These are phyloP conservation scores for Panicum hallii DNA, from an alignment of 202 grass and related monocot species.

Conservation along the genomic window DNA sequence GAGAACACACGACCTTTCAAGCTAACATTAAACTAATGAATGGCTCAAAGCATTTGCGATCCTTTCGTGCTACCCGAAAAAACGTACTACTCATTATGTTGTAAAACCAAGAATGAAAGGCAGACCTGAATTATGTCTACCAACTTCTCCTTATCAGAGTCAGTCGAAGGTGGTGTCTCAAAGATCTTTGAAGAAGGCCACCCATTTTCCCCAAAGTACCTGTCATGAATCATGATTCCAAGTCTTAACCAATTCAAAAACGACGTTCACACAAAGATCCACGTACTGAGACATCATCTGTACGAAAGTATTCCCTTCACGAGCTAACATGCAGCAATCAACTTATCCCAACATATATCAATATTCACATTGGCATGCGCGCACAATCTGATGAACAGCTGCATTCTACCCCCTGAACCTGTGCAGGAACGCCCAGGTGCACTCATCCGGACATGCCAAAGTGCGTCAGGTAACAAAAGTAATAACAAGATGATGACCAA, in stretches of 20 bases:
- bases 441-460: neutral
- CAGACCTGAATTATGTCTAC: slow-evolving; percentile 82
- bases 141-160: slow-evolving; percentile 80
- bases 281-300: neutral
- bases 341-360: neutral
- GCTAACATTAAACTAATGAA: slow-evolving; percentile 31
- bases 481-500: neutral
- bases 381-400: neutral
- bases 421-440: neutral
- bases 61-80: neutral
- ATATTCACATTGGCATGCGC: neutral
- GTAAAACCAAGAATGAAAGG: slow-evolving; percentile 7
- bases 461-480: too few species aligned
- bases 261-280: slow-evolving; percentile 22
- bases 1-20: neutral
- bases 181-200: slow-evolving; percentile 89
- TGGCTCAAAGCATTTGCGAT: slow-evolving; percentile 1
- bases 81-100: slow-evolving; percentile 1
- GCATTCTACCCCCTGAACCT: neutral
- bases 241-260: slow-evolving; percentile 22
- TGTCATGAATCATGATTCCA: slow-evolving; percentile 27
- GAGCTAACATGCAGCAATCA: slow-evolving; percentile 4
- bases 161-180: slow-evolving; percentile 65
- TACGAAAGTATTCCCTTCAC: neutral
- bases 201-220: slow-evolving; percentile 91